Conservation (phyloP, 192 early-diverging fungal species). For the Pilobolus umbonatus region DNA sequence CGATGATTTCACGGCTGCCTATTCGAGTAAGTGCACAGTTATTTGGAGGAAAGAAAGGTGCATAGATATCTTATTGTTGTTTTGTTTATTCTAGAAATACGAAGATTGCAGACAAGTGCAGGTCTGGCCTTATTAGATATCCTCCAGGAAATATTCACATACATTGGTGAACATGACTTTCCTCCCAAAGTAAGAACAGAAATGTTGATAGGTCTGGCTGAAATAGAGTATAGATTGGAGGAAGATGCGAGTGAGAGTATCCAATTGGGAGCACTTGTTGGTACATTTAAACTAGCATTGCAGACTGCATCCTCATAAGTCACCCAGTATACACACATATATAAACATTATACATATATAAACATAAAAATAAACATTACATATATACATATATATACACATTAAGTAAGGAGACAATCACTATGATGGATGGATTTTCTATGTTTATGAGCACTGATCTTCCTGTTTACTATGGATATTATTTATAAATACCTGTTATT, state of each 20-base stretch:
- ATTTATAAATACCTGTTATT: too few species aligned
- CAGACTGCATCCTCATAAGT: too few species aligned
- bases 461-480: too few species aligned
- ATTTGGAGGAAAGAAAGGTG: neutral
- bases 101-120: constrained; percentile 69
- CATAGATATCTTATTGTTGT: neutral
- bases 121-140: constrained; percentile 92
- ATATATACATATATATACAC: too few species aligned
- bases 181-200: constrained; percentile 61
- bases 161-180: constrained; percentile 66
- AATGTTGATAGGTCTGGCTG: constrained; percentile 77
- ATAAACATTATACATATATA: too few species aligned
- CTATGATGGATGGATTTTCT: too few species aligned
- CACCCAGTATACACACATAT: too few species aligned
- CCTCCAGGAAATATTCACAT: constrained; percentile 70
- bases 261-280: constrained; percentile 85
- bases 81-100: constrained; percentile 53
- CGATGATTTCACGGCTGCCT: constrained; percentile 78
- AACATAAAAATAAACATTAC: too few species aligned
- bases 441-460: too few species aligned
- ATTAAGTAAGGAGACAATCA: too few species aligned
- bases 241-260: constrained; percentile 82
- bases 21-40: constrained; percentile 42
- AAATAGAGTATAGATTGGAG: constrained; percentile 89
- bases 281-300: constrained; percentile 80